phyloP scores from a whole-genome alignment of 352 stramenopile genomes.

The Phytophthora syringae region DNA sequence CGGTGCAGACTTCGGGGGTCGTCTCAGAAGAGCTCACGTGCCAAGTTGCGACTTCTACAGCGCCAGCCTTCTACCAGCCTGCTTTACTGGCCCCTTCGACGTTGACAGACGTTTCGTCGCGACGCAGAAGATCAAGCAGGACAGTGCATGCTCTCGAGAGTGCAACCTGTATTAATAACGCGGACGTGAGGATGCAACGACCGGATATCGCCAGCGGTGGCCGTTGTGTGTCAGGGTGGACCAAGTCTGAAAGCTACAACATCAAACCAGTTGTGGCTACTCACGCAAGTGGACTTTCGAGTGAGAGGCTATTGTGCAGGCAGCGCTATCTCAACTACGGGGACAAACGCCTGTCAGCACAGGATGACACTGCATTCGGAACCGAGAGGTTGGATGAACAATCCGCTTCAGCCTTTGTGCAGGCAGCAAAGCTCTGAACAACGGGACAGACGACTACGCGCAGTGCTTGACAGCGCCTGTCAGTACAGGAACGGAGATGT shows the following conservation, averaged over 20 bases:
- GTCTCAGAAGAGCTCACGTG: constrained; percentile 26
- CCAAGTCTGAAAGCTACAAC: neutral
- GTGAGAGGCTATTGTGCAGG: neutral
- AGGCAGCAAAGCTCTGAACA: no score
- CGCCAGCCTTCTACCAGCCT: neutral
- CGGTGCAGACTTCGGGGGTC: constrained; percentile 19
- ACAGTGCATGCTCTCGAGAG: neutral
- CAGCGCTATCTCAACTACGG: constrained; percentile 15
- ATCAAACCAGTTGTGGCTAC: constrained; percentile 17
- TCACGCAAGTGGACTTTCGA: constrained; percentile 14
- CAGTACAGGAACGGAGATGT: no score
- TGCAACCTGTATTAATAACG: constrained; percentile 31
- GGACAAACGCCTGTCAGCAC: constrained; percentile 14
- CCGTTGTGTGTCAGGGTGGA: constrained; percentile 27
- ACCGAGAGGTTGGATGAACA: no score
- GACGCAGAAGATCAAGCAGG: constrained; percentile 23
- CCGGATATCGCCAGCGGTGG: constrained; percentile 9
- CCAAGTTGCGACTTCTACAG: constrained; percentile 15
- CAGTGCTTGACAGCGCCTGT: no score
- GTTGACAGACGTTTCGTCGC: constrained; percentile 41
- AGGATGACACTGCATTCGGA: neutral
- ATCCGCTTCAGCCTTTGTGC: no score
- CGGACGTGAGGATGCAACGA: constrained; percentile 3
- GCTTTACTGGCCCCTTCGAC: constrained; percentile 36
- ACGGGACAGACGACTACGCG: no score